These are phyloP conservation scores for Dillenia suffruticosa DNA, from an alignment of 164 flowering plant species.

Conservation along the genomic window DNA sequence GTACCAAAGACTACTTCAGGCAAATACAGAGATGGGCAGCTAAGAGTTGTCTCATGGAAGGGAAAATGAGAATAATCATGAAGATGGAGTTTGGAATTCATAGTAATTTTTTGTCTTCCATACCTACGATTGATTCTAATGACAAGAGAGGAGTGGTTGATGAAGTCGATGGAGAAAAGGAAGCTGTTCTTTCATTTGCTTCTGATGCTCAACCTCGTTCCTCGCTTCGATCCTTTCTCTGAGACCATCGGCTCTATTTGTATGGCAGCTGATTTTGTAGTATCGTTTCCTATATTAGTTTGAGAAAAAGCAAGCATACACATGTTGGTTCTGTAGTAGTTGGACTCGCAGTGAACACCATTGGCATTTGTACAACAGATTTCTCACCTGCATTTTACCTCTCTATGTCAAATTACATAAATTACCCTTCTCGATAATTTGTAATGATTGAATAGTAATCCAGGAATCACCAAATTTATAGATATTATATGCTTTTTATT, in stretches of 20 bases:
- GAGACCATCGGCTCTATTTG: not conserved
- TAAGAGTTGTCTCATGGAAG: constrained; percentile 31
- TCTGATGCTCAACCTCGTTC: constrained; percentile 8
- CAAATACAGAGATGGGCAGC: constrained; percentile 63
- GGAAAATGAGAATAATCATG: constrained; percentile 28
- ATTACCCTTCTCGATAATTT: too few relatives aligned
- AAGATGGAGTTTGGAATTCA: constrained; percentile 14
- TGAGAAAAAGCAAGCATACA: too few relatives aligned
- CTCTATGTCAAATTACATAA: too few relatives aligned
- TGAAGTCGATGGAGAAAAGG: constrained; percentile 1
- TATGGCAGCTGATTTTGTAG: too few relatives aligned
- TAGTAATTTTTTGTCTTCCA: not conserved
- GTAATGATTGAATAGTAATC: too few relatives aligned
- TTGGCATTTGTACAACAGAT: too few relatives aligned
- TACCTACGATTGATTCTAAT: not conserved
- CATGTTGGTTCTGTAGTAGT: too few relatives aligned
- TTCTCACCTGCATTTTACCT: too few relatives aligned
- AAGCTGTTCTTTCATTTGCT: constrained; percentile 4
- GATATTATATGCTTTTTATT: too few relatives aligned
- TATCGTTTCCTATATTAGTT: too few relatives aligned
- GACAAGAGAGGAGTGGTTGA: not conserved
- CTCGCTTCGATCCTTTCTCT: constrained; percentile 12
- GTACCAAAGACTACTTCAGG: constrained; percentile 75
- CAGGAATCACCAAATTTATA: too few relatives aligned
- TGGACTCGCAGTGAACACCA: too few relatives aligned